Base-by-base conservation (phyloP, 1,284 basidiomycete species). In the Boletus calvinii region DNA sequence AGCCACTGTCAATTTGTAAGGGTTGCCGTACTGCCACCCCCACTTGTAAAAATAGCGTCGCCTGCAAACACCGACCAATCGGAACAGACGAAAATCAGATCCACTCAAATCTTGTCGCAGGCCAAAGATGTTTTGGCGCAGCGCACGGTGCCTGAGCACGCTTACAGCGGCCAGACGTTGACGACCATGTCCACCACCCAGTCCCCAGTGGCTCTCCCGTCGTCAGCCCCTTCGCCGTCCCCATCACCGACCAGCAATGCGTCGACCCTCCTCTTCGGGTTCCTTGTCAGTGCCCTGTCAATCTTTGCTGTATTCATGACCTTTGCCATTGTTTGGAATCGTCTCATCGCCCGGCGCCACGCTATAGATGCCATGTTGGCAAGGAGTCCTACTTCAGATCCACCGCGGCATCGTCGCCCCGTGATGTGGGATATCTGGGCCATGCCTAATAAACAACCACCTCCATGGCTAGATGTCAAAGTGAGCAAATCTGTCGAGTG, bases 281-380 rank as follows among this genome's bases (percentile, higher is more conserved):
- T 68, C 50, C 66, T 68, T 32, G 50, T 68, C 47, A 63, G 53
- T 18, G 54, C 66, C 15, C 52, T 68, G 37, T 67, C 66, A 0
- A 41, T 71, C 24, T 68, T 68, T 43, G 65, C 58, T 3, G 35
- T 68, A 36, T 69, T 68, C 50, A 69, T 71, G 63, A 46, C 52
- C 13, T 53, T 49, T 42, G 69, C 67, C 10, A 52, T 70, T 4
- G 37, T 68, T 37, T 68, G 66, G 66, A 69, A 67, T 38, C 66
- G 68, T 34, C 68, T 68, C 18, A 58, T 69, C n/a, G 37, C 48
- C 2, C 57, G 66, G 20, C 66, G 66, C 26, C 66, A 43, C 1
- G 48, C 46, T 0, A 68, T 71, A 35, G 68, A 71, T 0, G 55
- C 56, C 15, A 53, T 44, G 48, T 46, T 64, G 46, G 42, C 26